Percentiles rank a stretch among this genome's conserved stretches.
Conservation (phyloP, 2,329 filamentous ascomycete genomes). For the Emergomyces orientalis region DNA sequence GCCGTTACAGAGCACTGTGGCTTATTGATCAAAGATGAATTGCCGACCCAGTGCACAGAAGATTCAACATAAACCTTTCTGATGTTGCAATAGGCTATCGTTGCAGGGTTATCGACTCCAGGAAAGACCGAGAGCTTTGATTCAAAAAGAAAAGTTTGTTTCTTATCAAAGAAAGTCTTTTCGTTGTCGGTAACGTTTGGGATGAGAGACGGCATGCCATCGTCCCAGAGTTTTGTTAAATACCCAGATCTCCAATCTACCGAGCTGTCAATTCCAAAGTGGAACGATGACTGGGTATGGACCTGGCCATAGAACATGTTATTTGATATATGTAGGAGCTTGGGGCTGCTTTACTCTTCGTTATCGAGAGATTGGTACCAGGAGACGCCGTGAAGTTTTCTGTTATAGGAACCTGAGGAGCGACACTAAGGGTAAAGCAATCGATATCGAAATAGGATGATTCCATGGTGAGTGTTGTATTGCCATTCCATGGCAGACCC, state of each 20-base stretch:
- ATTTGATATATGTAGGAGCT: neutral
- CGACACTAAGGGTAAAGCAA: constrained; percentile 6
- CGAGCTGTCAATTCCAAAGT: neutral
- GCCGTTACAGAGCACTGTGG: constrained; percentile 9
- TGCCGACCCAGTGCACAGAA: constrained; percentile 5
- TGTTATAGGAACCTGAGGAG: neutral
- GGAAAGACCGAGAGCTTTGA: neutral
- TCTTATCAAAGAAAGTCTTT: neutral
- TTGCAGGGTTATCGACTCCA: neutral
- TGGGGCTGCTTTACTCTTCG: neutral
- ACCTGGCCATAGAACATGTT: neutral
- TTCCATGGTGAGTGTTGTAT: constrained; percentile 13
- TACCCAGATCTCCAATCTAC: neutral
- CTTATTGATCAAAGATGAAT: neutral
- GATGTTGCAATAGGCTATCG: constrained; percentile 8
- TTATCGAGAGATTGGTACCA: neutral
- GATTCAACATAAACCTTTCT: constrained; percentile 13
- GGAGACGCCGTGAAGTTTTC: neutral
- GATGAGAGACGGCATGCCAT: constrained; percentile 2
- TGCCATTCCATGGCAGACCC: neutral
- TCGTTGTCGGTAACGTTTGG: constrained; percentile 9
- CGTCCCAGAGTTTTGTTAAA: constrained; percentile 6
- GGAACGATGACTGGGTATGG: neutral
- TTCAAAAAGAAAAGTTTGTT: constrained; percentile 11
- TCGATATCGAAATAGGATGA: constrained; percentile 13